A percentile compares a stretch with the other conserved stretches of the same genome.
Evolutionary conservation across 805 yeast genomes (phyloP).

Genomic region (Metschnikowia shivogae): DNA sequence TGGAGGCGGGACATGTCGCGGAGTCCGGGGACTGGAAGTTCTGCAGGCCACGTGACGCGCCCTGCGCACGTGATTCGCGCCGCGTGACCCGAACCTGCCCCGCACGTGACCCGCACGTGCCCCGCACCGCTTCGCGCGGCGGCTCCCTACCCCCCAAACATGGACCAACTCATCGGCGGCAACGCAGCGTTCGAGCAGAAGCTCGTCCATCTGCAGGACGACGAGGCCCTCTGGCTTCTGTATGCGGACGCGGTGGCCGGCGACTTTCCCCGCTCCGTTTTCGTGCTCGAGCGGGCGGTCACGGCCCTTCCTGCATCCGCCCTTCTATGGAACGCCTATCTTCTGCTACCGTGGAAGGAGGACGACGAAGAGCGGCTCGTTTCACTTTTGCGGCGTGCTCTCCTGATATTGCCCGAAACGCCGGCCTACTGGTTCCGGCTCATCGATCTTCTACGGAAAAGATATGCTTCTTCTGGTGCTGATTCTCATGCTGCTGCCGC

Average conservation of each 20-base stretch:
- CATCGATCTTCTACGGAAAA: conserved; percentile 5
- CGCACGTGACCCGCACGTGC: too few species aligned
- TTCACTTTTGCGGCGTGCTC: conserved; percentile 8
- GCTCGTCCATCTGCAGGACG: conserved; percentile 6
- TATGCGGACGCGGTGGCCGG: conserved; percentile 11
- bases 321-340: conserved; percentile 16
- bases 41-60: conserved; percentile 1
- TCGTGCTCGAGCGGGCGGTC: conserved; percentile 17
- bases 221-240: conserved; percentile 17
- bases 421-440: conserved; percentile 15
- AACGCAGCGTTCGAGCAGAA: conserved; percentile 12
- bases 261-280: conserved; percentile 5
- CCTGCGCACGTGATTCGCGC: too few species aligned
- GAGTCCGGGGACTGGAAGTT: conserved; percentile 1
- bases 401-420: conserved; percentile 2
- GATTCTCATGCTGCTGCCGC: neutral
- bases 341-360: conserved; percentile 14
- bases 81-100: too few species aligned
- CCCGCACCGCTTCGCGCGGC: too few species aligned
- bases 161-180: conserved; percentile 9
- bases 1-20: conserved; percentile 3
- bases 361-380: neutral
- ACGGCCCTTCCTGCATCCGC: conserved; percentile 14
- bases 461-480: neutral
- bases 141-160: too few species aligned